Evolutionary conservation across 1,139 yeast species (phyloP).

Genomic region (Nakaseomyces uthaithaninus): DNA sequence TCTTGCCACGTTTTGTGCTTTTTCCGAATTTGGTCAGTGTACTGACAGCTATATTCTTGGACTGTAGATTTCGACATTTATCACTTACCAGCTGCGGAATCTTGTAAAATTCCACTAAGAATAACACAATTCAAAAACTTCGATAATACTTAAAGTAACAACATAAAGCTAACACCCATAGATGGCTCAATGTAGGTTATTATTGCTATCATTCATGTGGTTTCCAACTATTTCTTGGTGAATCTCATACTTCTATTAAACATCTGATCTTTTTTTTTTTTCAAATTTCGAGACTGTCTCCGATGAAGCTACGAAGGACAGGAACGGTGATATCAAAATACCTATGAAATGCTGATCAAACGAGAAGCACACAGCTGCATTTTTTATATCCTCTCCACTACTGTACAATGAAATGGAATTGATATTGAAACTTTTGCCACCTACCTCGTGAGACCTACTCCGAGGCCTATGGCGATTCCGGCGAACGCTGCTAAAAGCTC

Average conservation of each 20-base stretch:
- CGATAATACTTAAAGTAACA: background rate
- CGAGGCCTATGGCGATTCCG: slow-evolving; percentile 32
- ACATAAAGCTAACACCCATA: background rate
- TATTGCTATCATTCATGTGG: too few relatives aligned
- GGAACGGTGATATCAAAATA: too few relatives aligned
- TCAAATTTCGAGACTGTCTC: too few relatives aligned
- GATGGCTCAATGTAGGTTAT: background rate
- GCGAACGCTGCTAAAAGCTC: slow-evolving; percentile 25
- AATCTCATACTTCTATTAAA: too few relatives aligned
- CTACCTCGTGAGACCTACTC: slow-evolving; percentile 30
- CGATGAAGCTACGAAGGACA: too few relatives aligned
- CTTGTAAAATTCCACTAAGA: background rate
- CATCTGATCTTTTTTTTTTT: too few relatives aligned
- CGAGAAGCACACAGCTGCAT: too few relatives aligned
- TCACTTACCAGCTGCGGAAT: background rate
- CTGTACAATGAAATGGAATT: too few relatives aligned
- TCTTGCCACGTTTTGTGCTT: slow-evolving; percentile 33
- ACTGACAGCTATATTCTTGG: slow-evolving; percentile 28
- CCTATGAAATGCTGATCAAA: too few relatives aligned
- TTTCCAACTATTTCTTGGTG: too few relatives aligned
- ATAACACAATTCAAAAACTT: background rate
- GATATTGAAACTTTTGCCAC: too few relatives aligned
- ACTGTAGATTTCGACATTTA: slow-evolving; percentile 8
- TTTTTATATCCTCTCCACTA: too few relatives aligned
- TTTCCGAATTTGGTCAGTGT: slow-evolving; percentile 28